phyloP scores from a whole-genome alignment of 1,284 basidiomycete genomes.

The Grifola frondosa region DNA sequence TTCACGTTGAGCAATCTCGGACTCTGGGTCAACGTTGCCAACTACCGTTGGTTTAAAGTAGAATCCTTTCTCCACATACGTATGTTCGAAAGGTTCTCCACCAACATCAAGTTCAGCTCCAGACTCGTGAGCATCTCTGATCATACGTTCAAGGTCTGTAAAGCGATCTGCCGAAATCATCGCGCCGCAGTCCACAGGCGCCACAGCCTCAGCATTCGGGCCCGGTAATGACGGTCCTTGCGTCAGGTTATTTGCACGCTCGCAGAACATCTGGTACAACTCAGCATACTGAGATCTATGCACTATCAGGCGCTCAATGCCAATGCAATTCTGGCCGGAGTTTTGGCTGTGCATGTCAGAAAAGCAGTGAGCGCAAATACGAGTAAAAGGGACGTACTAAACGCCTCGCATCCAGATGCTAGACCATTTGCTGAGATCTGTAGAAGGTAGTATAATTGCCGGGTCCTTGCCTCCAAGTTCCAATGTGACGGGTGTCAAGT shows the following conservation, averaged over 20 bases:
- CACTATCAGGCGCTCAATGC: slow-evolving; percentile 91
- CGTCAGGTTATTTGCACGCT: slow-evolving; percentile 66
- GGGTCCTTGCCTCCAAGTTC: slow-evolving; percentile 90
- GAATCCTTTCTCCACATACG: slow-evolving; percentile 63
- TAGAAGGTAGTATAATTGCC: slow-evolving; percentile 71
- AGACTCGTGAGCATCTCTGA: slow-evolving; percentile 68
- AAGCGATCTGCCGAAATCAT: slow-evolving; percentile 74
- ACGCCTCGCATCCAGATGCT: slow-evolving; percentile 82
- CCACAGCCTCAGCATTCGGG: slow-evolving; percentile 62
- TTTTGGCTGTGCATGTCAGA: slow-evolving; percentile 63
- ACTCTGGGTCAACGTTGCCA: slow-evolving; percentile 72
- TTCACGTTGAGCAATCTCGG: slow-evolving; percentile 80
- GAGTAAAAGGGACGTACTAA: slow-evolving; percentile 59
- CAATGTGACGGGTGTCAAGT: slow-evolving; percentile 87
- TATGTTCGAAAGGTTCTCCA: slow-evolving; percentile 61
- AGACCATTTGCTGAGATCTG: slow-evolving; percentile 70
- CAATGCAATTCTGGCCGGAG: slow-evolving; percentile 95
- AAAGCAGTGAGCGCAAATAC: slow-evolving; percentile 3
- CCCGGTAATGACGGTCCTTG: slow-evolving; percentile 68
- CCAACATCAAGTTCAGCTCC: slow-evolving; percentile 77
- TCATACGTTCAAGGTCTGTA: slow-evolving; percentile 66
- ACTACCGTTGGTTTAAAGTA: slow-evolving; percentile 92
- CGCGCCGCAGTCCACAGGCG: slow-evolving; percentile 75
- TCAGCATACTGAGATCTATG: slow-evolving; percentile 73
- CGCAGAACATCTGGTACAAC: slow-evolving; percentile 64